These are phyloP conservation scores for Trypethelium eluteriae DNA, from an alignment of 495 filamentous ascomycete genomes.

Conservation along the genomic window DNA sequence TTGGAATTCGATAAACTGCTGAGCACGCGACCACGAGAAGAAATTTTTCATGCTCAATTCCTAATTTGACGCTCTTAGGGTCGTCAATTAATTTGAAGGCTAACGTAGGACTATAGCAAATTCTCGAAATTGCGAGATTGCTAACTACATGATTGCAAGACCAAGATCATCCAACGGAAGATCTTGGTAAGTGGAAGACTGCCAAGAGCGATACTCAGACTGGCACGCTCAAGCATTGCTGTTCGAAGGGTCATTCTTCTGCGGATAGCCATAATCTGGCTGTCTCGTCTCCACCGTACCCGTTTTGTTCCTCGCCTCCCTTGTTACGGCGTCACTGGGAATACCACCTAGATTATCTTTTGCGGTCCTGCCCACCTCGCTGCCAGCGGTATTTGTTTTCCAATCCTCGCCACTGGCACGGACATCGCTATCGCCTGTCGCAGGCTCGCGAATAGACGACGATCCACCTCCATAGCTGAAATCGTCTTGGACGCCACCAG, in stretches of 20 bases:
- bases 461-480: slow-evolving; percentile 46
- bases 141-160: background rate
- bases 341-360: slow-evolving; percentile 30
- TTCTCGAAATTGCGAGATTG: background rate
- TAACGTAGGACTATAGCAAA: background rate
- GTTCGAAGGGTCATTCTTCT: slow-evolving; percentile 28
- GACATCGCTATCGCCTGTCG: slow-evolving; percentile 52
- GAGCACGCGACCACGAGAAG: background rate
- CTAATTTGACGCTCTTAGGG: background rate
- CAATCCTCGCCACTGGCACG: slow-evolving; percentile 37
- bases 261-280: slow-evolving; percentile 33
- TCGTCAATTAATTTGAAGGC: background rate
- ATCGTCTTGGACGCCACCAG: slow-evolving; percentile 47
- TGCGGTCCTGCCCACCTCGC: slow-evolving; percentile 28
- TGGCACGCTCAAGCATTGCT: background rate
- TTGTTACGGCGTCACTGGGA: slow-evolving; percentile 36
- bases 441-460: slow-evolving; percentile 54
- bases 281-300: slow-evolving; percentile 31
- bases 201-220: background rate
- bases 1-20: no score
- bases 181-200: background rate
- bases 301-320: slow-evolving; percentile 28
- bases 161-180: background rate
- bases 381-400: slow-evolving; percentile 31
- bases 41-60: background rate